Conservation (phyloP, 2,329 filamentous ascomycete species). For the Torrubiella hemipterigena region DNA sequence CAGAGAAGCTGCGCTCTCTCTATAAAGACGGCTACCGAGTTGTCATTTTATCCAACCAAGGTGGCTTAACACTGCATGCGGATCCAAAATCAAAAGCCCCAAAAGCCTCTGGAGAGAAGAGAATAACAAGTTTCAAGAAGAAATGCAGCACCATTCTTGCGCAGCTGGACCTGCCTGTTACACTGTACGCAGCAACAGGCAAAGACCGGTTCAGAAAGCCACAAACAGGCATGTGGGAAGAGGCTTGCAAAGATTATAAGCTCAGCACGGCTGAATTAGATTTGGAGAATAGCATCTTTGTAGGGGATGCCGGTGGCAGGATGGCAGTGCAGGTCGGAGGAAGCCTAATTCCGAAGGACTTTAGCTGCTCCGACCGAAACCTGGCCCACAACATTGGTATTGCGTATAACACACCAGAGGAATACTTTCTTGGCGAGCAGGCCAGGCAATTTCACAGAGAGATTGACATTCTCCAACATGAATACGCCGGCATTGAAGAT, state of each 20-base stretch:
- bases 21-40: constrained; percentile 64
- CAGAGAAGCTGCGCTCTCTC: constrained; percentile 52
- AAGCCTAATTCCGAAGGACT: constrained; percentile 35
- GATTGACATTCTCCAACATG: constrained; percentile 58
- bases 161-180: constrained; percentile 63
- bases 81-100: constrained; percentile 54
- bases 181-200: constrained; percentile 75
- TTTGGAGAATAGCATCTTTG: constrained; percentile 61
- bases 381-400: constrained; percentile 80
- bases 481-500: constrained; percentile 38
- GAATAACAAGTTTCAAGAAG: constrained; percentile 68
- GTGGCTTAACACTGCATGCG: constrained; percentile 61
- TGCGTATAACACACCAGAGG: constrained; percentile 74
- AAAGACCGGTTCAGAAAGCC: constrained; percentile 82
- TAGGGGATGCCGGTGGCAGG: constrained; percentile 73
- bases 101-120: constrained; percentile 48
- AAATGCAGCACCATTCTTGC: constrained; percentile 61
- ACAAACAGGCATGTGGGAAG: constrained; percentile 75
- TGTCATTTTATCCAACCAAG: constrained; percentile 82
- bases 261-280: constrained; percentile 51
- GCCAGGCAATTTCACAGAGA: constrained; percentile 53
- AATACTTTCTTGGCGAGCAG: constrained; percentile 67
- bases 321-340: constrained; percentile 22
- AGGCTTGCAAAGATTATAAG: constrained; percentile 45
- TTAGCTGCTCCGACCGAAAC: constrained; percentile 59